Evolutionary conservation across 305 asterid species (phyloP).

Genomic region (Fraxinus floribunda): DNA sequence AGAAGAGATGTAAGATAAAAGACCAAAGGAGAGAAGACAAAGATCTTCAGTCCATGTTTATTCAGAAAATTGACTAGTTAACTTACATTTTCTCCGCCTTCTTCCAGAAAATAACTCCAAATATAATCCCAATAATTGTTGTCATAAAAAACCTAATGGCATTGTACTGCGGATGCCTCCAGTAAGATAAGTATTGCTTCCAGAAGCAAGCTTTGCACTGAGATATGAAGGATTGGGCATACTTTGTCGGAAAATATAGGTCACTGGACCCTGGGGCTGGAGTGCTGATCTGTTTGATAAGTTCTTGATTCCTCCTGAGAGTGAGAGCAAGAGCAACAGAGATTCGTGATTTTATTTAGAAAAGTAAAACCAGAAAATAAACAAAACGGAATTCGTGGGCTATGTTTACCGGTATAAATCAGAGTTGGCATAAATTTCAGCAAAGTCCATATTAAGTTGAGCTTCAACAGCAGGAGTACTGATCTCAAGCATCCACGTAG

Average conservation of each 20-base stretch:
- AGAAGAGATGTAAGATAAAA: neutral
- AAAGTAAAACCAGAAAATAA: neutral
- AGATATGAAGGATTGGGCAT: conserved; percentile 58
- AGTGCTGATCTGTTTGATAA: conserved; percentile 66
- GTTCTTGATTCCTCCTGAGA: conserved; percentile 79
- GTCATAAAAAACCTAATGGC: conserved; percentile 77
- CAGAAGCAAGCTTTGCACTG: conserved; percentile 96
- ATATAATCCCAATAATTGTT: conserved; percentile 55
- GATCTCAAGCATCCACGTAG: conserved; percentile 91
- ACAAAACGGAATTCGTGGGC: neutral
- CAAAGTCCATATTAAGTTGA: conserved; percentile 70
- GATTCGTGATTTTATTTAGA: neutral
- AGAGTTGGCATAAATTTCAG: conserved; percentile 65
- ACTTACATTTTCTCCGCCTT: conserved; percentile 76
- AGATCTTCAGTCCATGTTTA: neutral
- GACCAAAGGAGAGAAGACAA: neutral
- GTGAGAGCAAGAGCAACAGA: neutral
- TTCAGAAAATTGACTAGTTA: neutral
- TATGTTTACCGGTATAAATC: conserved; percentile 61
- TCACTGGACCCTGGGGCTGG: conserved; percentile 72
- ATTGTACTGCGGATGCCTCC: conserved; percentile 89
- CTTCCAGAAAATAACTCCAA: conserved; percentile 83
- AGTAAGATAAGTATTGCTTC: conserved; percentile 83
- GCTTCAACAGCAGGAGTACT: conserved; percentile 66
- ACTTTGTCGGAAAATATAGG: conserved; percentile 62